These are phyloP conservation scores for Arabis hirsuta DNA, from an alignment of 345 rosid genomes.

Conservation along the genomic window DNA sequence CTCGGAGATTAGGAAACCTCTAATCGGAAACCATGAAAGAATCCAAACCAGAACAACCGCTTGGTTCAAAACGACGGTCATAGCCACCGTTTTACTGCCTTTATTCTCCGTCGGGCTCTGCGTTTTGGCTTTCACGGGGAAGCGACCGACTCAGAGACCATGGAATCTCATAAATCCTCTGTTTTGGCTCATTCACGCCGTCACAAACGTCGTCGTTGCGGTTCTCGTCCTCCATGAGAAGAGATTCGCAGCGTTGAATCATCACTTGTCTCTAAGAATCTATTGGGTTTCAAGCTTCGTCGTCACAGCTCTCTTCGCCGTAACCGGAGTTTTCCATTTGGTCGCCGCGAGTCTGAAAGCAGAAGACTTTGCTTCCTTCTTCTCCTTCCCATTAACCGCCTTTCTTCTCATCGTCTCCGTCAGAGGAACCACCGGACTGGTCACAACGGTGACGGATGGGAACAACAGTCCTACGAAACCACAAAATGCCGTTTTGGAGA, in stretches of 20 bases:
- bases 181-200: constrained; percentile 78
- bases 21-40: constrained; percentile 47
- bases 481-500: constrained; percentile 48
- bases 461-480: constrained; percentile 33
- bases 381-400: constrained; percentile 58
- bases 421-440: constrained; percentile 69
- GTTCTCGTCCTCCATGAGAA: constrained; percentile 74
- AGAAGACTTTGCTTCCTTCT: constrained; percentile 61
- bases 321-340: constrained; percentile 59
- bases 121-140: constrained; percentile 53
- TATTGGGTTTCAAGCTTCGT: constrained; percentile 71
- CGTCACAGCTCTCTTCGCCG: constrained; percentile 51
- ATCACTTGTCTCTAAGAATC: constrained; percentile 68
- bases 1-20: constrained; percentile 62
- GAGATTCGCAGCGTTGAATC: constrained; percentile 60
- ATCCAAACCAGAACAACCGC: constrained; percentile 42
- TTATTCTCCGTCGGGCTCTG: constrained; percentile 51
- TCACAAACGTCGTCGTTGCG: constrained; percentile 62
- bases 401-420: constrained; percentile 61
- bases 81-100: constrained; percentile 51
- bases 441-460: constrained; percentile 36
- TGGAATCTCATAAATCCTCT: constrained; percentile 55
- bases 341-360: constrained; percentile 39
- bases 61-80: constrained; percentile 65
- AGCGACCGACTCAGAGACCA: constrained; percentile 36